phyloP scores from a whole-genome alignment of 129 eudicot genomes.

The Pseudognaphalium luteoalbum region DNA sequence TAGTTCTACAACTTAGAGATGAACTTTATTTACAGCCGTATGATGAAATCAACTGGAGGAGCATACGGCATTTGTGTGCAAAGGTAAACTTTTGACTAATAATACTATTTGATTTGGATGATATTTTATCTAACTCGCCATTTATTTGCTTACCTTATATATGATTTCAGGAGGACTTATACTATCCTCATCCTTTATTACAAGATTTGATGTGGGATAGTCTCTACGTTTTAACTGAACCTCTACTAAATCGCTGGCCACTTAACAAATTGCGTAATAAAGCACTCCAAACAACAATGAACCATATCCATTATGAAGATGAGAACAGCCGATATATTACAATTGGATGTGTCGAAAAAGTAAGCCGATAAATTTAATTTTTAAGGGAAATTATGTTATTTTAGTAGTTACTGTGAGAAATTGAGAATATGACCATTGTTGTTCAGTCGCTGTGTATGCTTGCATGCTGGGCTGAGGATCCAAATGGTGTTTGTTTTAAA shows the following conservation, averaged over 20 bases:
- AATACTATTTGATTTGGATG: not conserved
- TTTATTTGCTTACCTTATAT: slow-evolving; percentile 1
- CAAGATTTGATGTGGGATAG: slow-evolving; percentile 49
- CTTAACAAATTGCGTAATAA: slow-evolving; percentile 35
- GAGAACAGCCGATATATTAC: slow-evolving; percentile 75
- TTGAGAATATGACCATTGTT: not conserved
- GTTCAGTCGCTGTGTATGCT: slow-evolving; percentile 73
- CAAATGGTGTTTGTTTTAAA: slow-evolving; percentile 74
- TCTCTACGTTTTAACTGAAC: slow-evolving; percentile 37
- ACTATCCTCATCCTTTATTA: slow-evolving; percentile 43
- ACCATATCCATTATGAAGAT: slow-evolving; percentile 62
- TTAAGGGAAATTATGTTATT: not conserved
- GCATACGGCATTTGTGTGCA: slow-evolving; percentile 57
- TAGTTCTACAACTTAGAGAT: slow-evolving; percentile 60
- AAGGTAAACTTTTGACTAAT: slow-evolving; percentile 38
- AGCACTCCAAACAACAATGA: slow-evolving; percentile 42
- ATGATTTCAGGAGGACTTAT: slow-evolving; percentile 36
- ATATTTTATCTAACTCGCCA: not conserved
- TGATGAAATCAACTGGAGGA: slow-evolving; percentile 58
- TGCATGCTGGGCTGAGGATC: slow-evolving; percentile 98
- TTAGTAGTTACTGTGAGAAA: not conserved
- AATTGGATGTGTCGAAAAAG: slow-evolving; percentile 81
- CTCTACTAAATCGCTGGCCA: slow-evolving; percentile 39
- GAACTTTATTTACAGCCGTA: slow-evolving; percentile 67
- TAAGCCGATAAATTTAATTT: not conserved